Evolutionary conservation across 176 grass and related monocot genomes (phyloP).

Genomic region (Zea luxurians): DNA sequence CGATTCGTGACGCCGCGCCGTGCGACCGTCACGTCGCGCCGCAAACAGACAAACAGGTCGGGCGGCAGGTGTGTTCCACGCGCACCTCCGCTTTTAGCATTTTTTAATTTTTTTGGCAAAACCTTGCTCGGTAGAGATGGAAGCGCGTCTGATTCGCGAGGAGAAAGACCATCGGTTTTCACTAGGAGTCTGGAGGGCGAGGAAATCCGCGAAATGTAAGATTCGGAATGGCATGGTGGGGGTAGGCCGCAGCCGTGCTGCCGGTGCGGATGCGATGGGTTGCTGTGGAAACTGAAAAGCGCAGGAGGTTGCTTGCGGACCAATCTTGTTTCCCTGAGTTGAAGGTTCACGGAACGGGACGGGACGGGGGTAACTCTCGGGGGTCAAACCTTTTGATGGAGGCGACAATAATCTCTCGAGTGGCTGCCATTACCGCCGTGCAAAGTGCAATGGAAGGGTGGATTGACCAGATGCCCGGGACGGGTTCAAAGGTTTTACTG

Average conservation of each 20-base stretch:
- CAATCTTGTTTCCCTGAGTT: slow-evolving; percentile 2
- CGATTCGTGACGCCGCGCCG: neutral
- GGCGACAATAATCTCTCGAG: neutral
- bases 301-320: slow-evolving; percentile 18
- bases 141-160: neutral
- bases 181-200: neutral
- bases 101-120: too few species aligned
- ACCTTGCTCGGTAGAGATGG: too few species aligned
- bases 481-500: neutral
- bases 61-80: neutral
- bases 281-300: slow-evolving; percentile 17
- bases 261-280: neutral
- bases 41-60: neutral
- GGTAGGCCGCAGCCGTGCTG: neutral
- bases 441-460: neutral
- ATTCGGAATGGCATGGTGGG: neutral
- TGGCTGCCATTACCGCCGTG: neutral
- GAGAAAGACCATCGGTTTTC: neutral
- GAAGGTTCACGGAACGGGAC: slow-evolving; percentile 34
- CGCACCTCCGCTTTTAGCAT: neutral
- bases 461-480: neutral
- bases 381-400: neutral
- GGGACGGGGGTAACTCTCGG: neutral
- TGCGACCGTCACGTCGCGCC: neutral
- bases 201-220: neutral